Base-by-base conservation (phyloP, 2,329 filamentous ascomycete species). In the Trichoderma atrobrunneum region DNA sequence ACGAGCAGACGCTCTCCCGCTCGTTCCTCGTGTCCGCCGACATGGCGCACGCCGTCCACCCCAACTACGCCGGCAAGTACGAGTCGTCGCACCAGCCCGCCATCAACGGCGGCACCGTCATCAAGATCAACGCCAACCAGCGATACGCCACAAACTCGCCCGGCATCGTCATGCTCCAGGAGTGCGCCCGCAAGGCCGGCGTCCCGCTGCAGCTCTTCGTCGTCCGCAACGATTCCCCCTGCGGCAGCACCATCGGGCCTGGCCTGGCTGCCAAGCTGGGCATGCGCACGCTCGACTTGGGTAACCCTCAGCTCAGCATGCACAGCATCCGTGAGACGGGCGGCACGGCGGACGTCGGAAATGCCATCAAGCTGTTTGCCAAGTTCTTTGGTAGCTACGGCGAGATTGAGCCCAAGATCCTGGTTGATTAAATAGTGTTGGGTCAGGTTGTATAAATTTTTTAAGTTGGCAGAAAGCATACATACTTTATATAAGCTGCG, bases 81-180 rank as follows among this genome's bases (percentile, higher is more conserved):
- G 96, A 99, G 84, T 83, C 90, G 43, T 92, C 93, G 77, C 96
- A 99, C 84, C 90, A 93, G 75, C 96, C 96, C 6, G 91, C 95
- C 82, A 97, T 99, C 88, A 99, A 99, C 87, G 93, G 94, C 81
- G 96, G 96, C 66, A 93, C 93, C 5, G 95, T 98, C 60, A 94
- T 99, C 86, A 99, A 99, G 85, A 88, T 99, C 86, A 99, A 99
- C 80, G 96, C 96, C 74, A 99, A 98, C 82, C 94, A 96, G 76
- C 92, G 95, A 74, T 99, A 99, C 83, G 94, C 95, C 34, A 99
- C 96, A 70, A 98, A 98, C 85, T 93, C 94, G 0, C 96, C 96
- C 1, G 96, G 96, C 43, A 97, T 98, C 76, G 95, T 97, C 8
- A 86, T 99, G 39, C 82, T 99, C 12, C 93, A 98, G 82, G 95